phyloP scores from a whole-genome alignment of 2,329 filamentous ascomycete genomes.

The Trichoderma brevicompactum region DNA sequence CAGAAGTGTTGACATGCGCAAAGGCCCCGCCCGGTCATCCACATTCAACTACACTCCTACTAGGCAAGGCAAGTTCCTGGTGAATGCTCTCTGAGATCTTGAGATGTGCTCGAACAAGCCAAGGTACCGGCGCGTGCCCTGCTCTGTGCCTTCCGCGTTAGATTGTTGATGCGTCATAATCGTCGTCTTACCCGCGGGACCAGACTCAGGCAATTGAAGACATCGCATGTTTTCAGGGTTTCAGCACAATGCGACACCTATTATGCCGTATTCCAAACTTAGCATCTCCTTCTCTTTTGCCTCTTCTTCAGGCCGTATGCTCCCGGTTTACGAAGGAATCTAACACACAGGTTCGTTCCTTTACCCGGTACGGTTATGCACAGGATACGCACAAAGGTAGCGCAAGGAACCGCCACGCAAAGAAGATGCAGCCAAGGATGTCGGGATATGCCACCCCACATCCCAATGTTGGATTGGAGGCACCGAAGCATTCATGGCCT shows the following conservation, averaged over 20 bases:
- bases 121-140: neutral
- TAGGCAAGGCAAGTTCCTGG: neutral
- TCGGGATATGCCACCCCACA: slow-evolving; percentile 25
- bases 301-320: neutral
- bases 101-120: neutral
- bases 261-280: neutral
- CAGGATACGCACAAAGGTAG: neutral
- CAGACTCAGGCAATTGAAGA: neutral
- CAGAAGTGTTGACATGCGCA: neutral
- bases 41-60: neutral
- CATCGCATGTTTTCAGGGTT: neutral
- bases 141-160: neutral
- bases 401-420: slow-evolving; percentile 4
- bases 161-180: neutral
- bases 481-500: slow-evolving; percentile 14
- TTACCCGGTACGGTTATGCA: slow-evolving; percentile 6
- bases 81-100: neutral
- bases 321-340: neutral
- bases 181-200: neutral
- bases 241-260: neutral
- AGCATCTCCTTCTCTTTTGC: neutral
- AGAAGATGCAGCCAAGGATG: slow-evolving; percentile 26
- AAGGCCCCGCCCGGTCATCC: neutral
- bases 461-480: slow-evolving; percentile 1
- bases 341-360: neutral